phyloP scores from a whole-genome alignment of 352 stramenopile species.

The Pythium brachiatum region DNA sequence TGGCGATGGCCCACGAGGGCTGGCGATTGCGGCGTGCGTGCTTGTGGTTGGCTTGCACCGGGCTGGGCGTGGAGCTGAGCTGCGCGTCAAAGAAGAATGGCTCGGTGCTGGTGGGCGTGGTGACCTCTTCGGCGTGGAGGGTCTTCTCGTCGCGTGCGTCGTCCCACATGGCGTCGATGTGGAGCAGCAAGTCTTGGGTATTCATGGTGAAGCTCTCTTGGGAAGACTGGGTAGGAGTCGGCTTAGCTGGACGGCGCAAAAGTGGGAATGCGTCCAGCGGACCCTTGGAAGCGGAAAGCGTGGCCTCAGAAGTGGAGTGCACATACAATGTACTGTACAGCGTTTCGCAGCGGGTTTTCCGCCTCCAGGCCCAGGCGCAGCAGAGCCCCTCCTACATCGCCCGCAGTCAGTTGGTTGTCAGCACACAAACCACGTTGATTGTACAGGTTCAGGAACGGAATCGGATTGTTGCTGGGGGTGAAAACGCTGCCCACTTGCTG shows the following conservation, averaged over 20 bases:
- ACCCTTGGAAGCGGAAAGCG: too few relatives aligned
- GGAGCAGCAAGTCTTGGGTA: background rate
- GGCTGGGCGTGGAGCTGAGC: background rate
- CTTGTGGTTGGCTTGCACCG: background rate
- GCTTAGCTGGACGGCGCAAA: background rate
- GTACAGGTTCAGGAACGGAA: too few relatives aligned
- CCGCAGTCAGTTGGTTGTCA: too few relatives aligned
- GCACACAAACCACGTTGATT: too few relatives aligned
- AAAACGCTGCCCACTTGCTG: too few relatives aligned
- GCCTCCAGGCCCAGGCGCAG: too few relatives aligned
- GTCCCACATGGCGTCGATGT: background rate
- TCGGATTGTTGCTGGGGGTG: too few relatives aligned
- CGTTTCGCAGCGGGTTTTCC: too few relatives aligned
- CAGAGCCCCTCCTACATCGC: too few relatives aligned
- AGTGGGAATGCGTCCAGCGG: too few relatives aligned
- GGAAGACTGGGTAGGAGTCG: background rate
- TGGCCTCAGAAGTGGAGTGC: too few relatives aligned
- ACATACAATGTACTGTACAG: too few relatives aligned
- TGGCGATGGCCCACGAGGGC: constrained; percentile 2
- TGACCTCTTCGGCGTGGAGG: constrained; percentile 3
- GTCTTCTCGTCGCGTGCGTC: background rate
- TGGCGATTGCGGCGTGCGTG: background rate
- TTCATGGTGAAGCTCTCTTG: background rate
- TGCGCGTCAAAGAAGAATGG: constrained; percentile 10
- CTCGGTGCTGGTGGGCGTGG: constrained; percentile 8